These are phyloP conservation scores for Catunica adiposa DNA, from an alignment of 2,329 filamentous ascomycete genomes.

Conservation along the genomic window DNA sequence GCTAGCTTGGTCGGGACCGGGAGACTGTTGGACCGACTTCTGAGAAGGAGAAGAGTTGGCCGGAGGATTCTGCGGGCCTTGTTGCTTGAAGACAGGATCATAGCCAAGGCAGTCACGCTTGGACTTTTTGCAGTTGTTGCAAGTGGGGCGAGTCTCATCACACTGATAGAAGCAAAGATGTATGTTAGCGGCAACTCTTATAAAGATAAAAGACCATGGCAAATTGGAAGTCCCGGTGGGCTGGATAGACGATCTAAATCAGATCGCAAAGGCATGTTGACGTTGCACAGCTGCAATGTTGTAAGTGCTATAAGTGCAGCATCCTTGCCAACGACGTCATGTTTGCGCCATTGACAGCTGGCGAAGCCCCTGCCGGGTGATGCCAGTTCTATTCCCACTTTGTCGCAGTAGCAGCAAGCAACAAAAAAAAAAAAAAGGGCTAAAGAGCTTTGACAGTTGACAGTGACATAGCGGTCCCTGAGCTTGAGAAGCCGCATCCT, in stretches of 20 bases:
- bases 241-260: background rate
- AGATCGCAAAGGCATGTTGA: background rate
- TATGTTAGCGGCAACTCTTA: background rate
- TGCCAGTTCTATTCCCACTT: background rate
- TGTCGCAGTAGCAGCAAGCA: conserved; percentile 2
- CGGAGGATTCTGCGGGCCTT: conserved; percentile 26
- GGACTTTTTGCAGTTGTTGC: conserved; percentile 77
- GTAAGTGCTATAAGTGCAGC: background rate
- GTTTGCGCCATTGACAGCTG: conserved; percentile 13
- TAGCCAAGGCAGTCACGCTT: conserved; percentile 77
- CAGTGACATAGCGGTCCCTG: conserved; percentile 1
- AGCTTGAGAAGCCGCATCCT: background rate
- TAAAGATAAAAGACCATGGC: background rate
- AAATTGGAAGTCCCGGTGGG: background rate
- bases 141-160: conserved; percentile 86
- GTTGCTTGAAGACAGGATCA: conserved; percentile 70
- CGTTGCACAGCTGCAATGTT: background rate
- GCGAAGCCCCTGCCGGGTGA: background rate
- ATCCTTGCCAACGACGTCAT: conserved; percentile 4
- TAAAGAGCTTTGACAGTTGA: conserved; percentile 8
- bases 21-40: background rate
- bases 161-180: conserved; percentile 45
- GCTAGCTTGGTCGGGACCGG: background rate
- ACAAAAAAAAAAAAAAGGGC: background rate
- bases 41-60: conserved; percentile 7